Evolutionary conservation across 192 early-diverging fungal genomes (phyloP).

Genomic region (Coemansia sp.): DNA sequence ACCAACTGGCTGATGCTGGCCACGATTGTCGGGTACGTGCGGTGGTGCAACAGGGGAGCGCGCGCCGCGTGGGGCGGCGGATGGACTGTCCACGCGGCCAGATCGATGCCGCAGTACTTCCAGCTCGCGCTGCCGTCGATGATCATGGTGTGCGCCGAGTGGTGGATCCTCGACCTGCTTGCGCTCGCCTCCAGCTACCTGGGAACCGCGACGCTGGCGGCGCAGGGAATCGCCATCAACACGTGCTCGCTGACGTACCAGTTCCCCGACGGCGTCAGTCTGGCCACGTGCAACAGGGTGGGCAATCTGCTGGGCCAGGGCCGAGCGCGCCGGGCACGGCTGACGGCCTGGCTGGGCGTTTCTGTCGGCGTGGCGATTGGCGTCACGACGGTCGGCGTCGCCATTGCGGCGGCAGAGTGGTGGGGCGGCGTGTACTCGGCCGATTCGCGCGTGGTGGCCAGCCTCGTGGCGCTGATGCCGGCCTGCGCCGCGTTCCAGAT

Average conservation of each 20-base stretch:
- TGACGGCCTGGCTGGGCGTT: slow-evolving; percentile 39
- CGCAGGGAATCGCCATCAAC: slow-evolving; percentile 62
- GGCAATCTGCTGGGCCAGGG: slow-evolving; percentile 57
- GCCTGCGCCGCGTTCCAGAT: slow-evolving; percentile 73
- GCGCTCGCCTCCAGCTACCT: slow-evolving; percentile 59
- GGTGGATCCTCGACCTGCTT: slow-evolving; percentile 57
- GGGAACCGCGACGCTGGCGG: slow-evolving; percentile 58
- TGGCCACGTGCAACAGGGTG: slow-evolving; percentile 57
- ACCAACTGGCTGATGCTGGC: slow-evolving; percentile 60
- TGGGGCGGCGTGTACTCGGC: slow-evolving; percentile 64
- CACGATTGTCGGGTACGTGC: slow-evolving; percentile 55
- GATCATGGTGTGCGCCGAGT: slow-evolving; percentile 73
- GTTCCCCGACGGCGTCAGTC: slow-evolving; percentile 57
- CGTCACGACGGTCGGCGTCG: slow-evolving; percentile 23
- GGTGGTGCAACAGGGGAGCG: slow-evolving; percentile 50
- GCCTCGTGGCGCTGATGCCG: slow-evolving; percentile 77
- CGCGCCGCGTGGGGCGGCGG: slow-evolving; percentile 65
- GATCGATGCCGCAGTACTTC: slow-evolving; percentile 55
- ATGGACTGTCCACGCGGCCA: slow-evolving; percentile 54
- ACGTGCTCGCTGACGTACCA: slow-evolving; percentile 57
- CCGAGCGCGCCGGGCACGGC: slow-evolving; percentile 36
- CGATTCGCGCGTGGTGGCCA: slow-evolving; percentile 65
- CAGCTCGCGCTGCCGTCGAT: slow-evolving; percentile 72
- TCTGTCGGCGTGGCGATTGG: slow-evolving; percentile 17
- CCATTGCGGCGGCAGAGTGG: slow-evolving; percentile 32